A percentile compares a stretch with the other conserved stretches of the same genome.
These are phyloP conservation scores for Trichosanthes truncata DNA, from an alignment of 306 rosid genomes.

Conservation along the genomic window DNA sequence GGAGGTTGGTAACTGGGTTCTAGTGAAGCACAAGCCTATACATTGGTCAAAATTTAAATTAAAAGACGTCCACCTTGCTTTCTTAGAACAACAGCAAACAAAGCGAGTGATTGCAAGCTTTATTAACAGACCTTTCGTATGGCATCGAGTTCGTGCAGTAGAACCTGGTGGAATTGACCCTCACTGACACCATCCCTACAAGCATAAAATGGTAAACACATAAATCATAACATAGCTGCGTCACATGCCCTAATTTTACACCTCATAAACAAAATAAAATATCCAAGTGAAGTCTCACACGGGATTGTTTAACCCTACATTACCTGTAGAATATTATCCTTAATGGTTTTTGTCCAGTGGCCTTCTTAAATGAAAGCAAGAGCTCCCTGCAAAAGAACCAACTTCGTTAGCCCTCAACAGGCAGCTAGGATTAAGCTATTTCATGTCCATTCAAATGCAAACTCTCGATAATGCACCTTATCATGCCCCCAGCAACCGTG, in stretches of 20 bases:
- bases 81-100: neutral
- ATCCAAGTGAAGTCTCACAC: neutral
- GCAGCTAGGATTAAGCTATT: neutral
- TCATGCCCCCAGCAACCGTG: constrained; percentile 69
- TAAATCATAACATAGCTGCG: neutral
- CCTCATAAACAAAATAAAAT: neutral
- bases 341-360: constrained; percentile 90
- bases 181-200: constrained; percentile 63
- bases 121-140: constrained; percentile 45
- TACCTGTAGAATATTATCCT: constrained; percentile 92
- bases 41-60: constrained; percentile 3
- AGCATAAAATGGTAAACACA: neutral
- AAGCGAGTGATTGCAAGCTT: neutral
- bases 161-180: constrained; percentile 74
- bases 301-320: neutral
- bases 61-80: neutral
- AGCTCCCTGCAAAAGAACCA: constrained; percentile 22
- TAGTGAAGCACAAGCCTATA: constrained; percentile 69
- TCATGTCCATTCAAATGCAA: neutral
- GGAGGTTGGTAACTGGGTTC: constrained; percentile 79
- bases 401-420: neutral
- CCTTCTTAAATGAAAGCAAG: constrained; percentile 84
- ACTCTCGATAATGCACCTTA: constrained; percentile 29
- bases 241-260: neutral
- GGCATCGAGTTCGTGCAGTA: constrained; percentile 65